These are phyloP conservation scores for Cryptosporidium andersoni DNA, from an alignment of 169 alveolate species.

Conservation along the genomic window DNA sequence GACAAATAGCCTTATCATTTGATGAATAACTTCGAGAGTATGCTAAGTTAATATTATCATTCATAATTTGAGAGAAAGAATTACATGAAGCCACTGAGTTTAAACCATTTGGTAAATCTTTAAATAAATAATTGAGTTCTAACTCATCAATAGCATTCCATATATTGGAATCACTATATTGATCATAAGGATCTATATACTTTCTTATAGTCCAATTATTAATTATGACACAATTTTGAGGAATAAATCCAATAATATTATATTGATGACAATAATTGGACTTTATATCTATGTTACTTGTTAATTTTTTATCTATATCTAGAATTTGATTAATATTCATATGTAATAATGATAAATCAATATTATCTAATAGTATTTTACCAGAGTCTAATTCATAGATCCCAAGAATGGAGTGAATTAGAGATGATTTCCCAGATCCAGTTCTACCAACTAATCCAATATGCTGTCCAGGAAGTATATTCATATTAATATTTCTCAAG, in stretches of 20 bases:
- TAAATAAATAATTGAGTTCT: conserved; percentile 21
- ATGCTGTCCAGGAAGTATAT: conserved; percentile 29
- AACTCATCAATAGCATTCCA: conserved; percentile 53
- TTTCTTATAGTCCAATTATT: conserved; percentile 62
- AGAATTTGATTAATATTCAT: background rate
- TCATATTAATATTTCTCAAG: conserved; percentile 1
- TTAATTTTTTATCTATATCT: conserved; percentile 14
- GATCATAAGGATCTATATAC: conserved; percentile 51
- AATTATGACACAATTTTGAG: conserved; percentile 46
- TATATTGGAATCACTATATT: conserved; percentile 23
- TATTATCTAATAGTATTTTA: conserved; percentile 14
- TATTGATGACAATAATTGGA: background rate
- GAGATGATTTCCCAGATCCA: conserved; percentile 69
- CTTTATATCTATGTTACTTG: background rate
- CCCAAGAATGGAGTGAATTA: conserved; percentile 68
- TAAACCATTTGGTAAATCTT: conserved; percentile 31
- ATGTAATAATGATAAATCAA: conserved; percentile 7
- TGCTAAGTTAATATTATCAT: background rate
- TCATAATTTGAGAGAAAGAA: conserved; percentile 13
- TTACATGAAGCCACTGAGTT: conserved; percentile 36
- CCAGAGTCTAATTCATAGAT: conserved; percentile 48
- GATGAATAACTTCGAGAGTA: background rate
- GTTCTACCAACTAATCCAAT: conserved; percentile 65
- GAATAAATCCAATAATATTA: conserved; percentile 33
- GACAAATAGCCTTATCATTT: background rate